Base-by-base conservation (phyloP, 768 basidiomycete genomes). In the Suillus subalutaceus region DNA sequence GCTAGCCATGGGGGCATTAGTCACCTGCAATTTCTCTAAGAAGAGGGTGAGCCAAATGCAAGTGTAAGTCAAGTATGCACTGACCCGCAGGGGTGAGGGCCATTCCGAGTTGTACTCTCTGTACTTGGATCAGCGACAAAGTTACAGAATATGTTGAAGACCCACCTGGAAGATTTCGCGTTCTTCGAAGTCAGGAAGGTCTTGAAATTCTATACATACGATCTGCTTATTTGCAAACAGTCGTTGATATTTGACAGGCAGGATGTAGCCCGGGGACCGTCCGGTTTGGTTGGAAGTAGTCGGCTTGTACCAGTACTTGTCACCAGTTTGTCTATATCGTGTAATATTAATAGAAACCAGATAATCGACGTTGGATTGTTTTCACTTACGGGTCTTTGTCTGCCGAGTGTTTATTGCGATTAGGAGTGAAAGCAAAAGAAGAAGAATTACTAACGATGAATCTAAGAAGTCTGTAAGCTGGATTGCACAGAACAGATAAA, bases 91-190 rank as follows among this genome's bases (percentile, higher is more conserved):
- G 88, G 0, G 90, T 92, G 38, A 92, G 79, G 0, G 91, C 90
- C 83, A 93, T 88, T 8, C 91, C 91, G 4, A 91, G 81, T 75
- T 92, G 91, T 8, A 93, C 91, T 59, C 91, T 83, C 89, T 93
- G 58, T 4, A 37, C 26, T 53, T 70, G n/a, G 5, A 57, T 18
- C 63, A 50, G 2, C 32, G 23, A 59, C 3, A 13, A 37, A 53
- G 52, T 1, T 6, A 63, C 16, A 23, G 30, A 37, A 43, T 32
- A 46, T 7, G 4, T 12, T 35, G 16, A 15, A 8, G n/a, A 62
- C 82, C 50, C 50, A 89, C 92, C 81, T 91, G 89, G 78, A 91
- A 91, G 20, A 91, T 86, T 68, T 90, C 89, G 26, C 90, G 81
- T 69, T 91, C 89, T 37, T 86, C 83, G 5, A 75, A 70, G 61